Evolutionary conservation across 345 rosid genomes (phyloP).

Genomic region (Leavenworthia alabamica): DNA sequence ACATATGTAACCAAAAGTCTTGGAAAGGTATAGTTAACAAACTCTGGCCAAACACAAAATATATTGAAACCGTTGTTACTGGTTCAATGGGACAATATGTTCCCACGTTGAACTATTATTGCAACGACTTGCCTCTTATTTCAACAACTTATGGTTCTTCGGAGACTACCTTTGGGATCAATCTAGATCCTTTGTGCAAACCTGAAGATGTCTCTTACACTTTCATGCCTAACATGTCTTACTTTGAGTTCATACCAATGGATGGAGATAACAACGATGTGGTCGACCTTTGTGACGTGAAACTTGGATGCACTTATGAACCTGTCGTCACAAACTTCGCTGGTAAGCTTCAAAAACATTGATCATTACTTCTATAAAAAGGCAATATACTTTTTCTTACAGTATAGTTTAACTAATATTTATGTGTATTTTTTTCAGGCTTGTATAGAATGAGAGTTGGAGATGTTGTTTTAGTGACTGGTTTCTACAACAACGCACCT

Average conservation of each 20-base stretch:
- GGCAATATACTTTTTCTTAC: background rate
- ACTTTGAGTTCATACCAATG: constrained; percentile 71
- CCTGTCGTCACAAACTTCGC: constrained; percentile 84
- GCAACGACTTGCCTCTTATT: constrained; percentile 70
- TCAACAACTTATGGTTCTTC: constrained; percentile 91
- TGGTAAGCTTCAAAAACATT: constrained; percentile 34
- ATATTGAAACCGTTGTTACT: constrained; percentile 73
- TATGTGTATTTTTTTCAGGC: constrained; percentile 35
- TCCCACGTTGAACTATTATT: constrained; percentile 58
- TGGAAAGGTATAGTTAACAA: constrained; percentile 83
- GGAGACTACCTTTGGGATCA: constrained; percentile 79
- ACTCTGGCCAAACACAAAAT: constrained; percentile 75
- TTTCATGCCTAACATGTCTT: constrained; percentile 81
- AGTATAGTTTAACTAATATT: constrained; percentile 6
- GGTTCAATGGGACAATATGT: constrained; percentile 94
- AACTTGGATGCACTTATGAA: constrained; percentile 67
- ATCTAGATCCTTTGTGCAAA: constrained; percentile 58
- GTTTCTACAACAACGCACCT: constrained; percentile 78
- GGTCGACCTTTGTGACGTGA: constrained; percentile 66
- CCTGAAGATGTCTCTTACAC: constrained; percentile 81
- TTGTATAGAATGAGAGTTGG: constrained; percentile 78
- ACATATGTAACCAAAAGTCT: constrained; percentile 42
- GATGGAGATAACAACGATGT: constrained; percentile 36
- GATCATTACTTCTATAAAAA: background rate
- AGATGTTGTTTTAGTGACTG: constrained; percentile 72